Base-by-base conservation (phyloP, 768 basidiomycete species). In the Rhodosporidiobolus sp. region DNA sequence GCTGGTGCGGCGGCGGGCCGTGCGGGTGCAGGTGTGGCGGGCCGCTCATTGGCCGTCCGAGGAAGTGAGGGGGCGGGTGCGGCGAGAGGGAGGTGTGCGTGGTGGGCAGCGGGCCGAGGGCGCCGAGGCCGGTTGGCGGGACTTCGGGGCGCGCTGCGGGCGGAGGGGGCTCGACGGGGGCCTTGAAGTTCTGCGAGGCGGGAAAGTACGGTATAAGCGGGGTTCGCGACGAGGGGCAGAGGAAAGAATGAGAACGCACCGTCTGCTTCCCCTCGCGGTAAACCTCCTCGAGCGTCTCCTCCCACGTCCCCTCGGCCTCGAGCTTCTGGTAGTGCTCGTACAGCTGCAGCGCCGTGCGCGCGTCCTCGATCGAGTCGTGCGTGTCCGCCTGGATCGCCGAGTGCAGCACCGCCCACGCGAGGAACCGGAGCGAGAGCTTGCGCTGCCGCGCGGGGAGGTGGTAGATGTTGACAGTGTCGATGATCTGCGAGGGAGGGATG, bases 311-410 rank as follows among this genome's bases (percentile, higher is more conserved):
- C 56, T 87, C 85, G 38, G 86, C 88, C 78, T 94, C 89, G 59
- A 92, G 88, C 14, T 63, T 69, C 50, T 78, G 69, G 80, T 89
- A 92, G 6, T 89, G 88, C 79, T 92, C 89, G 82, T 90, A 96
- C 45, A 97, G 83, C 75, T 88, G 85, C 43, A 96, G 83, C 1
- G 95, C 94, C 11, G 90, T 91, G 12, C 87, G 86, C 0, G 94
- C 92, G 78, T 98, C 95, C 80, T 99, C 96, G 76, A 99, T 95
- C n/a, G 94, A 97, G 81, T 98, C 96, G 80, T 99, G 95, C 20
- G 88, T 91, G 30, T 93, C 92, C 17, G 87, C 90, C 81, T 98
- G 95, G 68, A 99, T 98, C 77, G 90, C 88, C 79, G 93, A 88
- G 57, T 89, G 86, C 17, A 98, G 84, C n/a, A 98, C 85, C 80